These are phyloP conservation scores for Paramecium bursaria DNA, from an alignment of 73 alveolate genomes.

Conservation along the genomic window DNA sequence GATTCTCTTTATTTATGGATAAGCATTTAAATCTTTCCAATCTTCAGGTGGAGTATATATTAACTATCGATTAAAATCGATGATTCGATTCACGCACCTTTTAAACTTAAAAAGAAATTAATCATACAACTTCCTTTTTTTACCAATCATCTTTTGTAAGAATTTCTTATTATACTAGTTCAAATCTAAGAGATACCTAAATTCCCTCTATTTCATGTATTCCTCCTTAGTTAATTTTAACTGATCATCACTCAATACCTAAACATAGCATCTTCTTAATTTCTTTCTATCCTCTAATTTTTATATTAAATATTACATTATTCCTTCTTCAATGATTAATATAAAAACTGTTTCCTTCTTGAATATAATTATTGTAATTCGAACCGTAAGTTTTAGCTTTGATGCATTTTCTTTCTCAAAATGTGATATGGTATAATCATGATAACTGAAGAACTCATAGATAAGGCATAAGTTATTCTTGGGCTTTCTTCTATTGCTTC, in stretches of 20 bases:
- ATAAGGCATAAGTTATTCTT: constrained; percentile 43
- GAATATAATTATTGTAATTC: constrained; percentile 19
- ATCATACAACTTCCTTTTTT: not conserved
- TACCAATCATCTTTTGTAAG: not conserved
- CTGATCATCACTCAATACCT: constrained; percentile 5
- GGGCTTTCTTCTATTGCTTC: constrained; percentile 38
- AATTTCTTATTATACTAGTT: constrained; percentile 1
- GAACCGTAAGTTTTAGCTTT: not conserved
- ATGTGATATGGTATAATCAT: not conserved
- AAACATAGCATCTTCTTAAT: no score
- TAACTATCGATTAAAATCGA: constrained; percentile 17
- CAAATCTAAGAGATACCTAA: not conserved
- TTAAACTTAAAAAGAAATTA: not conserved
- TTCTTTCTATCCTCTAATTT: not conserved
- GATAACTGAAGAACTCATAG: not conserved
- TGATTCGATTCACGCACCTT: not conserved
- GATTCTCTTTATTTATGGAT: not conserved
- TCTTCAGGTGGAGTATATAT: constrained; percentile 49
- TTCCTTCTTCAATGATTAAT: not conserved
- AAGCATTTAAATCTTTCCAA: constrained; percentile 57
- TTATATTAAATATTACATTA: constrained; percentile 11
- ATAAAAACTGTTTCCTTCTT: constrained; percentile 1
- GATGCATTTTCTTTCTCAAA: not conserved
- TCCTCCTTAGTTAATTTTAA: not conserved
- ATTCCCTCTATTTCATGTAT: not conserved